A percentile compares a stretch with the other conserved stretches of the same genome.
phyloP scores from a whole-genome alignment of 2,329 filamentous ascomycete species.

The Fusarium piperis region DNA sequence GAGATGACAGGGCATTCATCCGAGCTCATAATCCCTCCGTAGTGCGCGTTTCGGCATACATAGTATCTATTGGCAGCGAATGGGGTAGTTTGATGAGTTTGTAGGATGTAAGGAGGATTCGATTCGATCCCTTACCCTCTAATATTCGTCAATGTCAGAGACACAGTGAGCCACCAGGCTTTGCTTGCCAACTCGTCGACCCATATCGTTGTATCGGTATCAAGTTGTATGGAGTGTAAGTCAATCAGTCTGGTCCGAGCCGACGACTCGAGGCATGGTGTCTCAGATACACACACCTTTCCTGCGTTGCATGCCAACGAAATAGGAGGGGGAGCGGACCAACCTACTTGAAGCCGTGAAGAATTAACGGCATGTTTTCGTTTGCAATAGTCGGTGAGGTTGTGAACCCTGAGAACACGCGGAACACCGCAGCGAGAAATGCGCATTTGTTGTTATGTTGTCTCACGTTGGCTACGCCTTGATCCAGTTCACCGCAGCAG shows the following conservation, averaged over 20 bases:
- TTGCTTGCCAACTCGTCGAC: background rate
- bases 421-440: background rate
- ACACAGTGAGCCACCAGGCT: background rate
- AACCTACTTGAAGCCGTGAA: background rate
- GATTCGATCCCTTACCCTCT: background rate
- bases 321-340: background rate
- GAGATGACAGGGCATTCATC: background rate
- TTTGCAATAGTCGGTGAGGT: background rate
- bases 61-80: background rate
- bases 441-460: background rate
- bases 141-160: background rate
- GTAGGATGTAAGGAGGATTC: background rate
- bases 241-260: background rate
- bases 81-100: background rate
- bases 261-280: background rate
- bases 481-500: constrained; percentile 21
- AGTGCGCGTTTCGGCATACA: background rate
- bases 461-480: constrained; percentile 19
- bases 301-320: background rate
- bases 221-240: background rate
- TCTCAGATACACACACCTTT: background rate
- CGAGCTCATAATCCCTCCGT: background rate
- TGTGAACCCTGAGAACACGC: background rate
- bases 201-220: background rate
- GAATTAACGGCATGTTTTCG: background rate